These are phyloP conservation scores for Colletotrichum siamense DNA, from an alignment of 2,329 filamentous ascomycete species.

Conservation along the genomic window DNA sequence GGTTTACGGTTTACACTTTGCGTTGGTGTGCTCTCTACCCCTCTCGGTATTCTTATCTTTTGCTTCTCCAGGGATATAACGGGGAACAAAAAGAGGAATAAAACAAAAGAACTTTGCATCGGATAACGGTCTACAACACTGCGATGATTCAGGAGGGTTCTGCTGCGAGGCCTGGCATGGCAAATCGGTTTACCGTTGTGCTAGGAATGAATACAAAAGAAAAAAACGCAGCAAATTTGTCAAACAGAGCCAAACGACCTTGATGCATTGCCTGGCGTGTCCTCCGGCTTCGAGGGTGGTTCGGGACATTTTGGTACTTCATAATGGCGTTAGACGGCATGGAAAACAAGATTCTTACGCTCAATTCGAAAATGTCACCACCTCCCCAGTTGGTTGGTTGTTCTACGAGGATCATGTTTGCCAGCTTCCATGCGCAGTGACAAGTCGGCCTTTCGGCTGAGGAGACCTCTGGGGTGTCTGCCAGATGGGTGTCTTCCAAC, in stretches of 20 bases:
- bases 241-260: constrained; percentile 7
- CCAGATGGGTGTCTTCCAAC: neutral
- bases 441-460: neutral
- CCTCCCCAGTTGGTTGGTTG: neutral
- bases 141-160: constrained; percentile 19
- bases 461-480: neutral
- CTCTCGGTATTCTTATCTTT: neutral
- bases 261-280: constrained; percentile 7
- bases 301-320: neutral
- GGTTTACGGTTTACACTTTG: constrained; percentile 19
- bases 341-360: constrained; percentile 5
- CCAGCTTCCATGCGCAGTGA: neutral
- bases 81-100: constrained; percentile 10
- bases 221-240: constrained; percentile 21
- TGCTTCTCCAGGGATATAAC: neutral
- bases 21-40: constrained; percentile 22
- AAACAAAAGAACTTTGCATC: constrained; percentile 15
- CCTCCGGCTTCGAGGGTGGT: neutral
- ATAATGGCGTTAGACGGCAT: constrained; percentile 6
- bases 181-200: constrained; percentile 18
- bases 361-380: constrained; percentile 1
- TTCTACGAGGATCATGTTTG: neutral
- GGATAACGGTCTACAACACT: constrained; percentile 21
- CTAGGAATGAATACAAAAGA: constrained; percentile 22
- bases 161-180: constrained; percentile 21